phyloP scores from a whole-genome alignment of 306 rosid species.

The Nissolia schottii region DNA sequence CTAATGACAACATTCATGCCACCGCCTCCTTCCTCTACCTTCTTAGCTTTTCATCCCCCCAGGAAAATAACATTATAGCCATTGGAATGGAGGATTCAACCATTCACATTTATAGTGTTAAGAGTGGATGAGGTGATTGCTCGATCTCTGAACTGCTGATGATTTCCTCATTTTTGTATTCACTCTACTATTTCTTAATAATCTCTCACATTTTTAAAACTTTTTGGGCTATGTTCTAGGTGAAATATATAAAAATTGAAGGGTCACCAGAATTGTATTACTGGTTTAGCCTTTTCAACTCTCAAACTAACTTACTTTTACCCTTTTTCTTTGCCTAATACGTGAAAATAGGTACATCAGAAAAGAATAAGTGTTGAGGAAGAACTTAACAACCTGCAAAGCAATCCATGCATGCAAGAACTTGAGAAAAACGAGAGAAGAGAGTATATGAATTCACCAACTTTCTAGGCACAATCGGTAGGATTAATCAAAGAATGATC shows the following conservation, averaged over 20 bases:
- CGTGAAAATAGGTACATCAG: too few relatives aligned
- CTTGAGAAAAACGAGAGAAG: too few relatives aligned
- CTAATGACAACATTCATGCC: conserved; percentile 84
- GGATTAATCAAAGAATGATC: too few relatives aligned
- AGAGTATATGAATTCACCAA: too few relatives aligned
- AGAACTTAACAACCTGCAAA: too few relatives aligned
- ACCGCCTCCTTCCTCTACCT: conserved; percentile 79
- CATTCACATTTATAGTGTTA: conserved; percentile 71
- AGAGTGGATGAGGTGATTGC: conserved; percentile 73
- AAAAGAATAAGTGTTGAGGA: too few relatives aligned
- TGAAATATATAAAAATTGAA: conserved; percentile 72
- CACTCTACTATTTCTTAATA: conserved; percentile 3
- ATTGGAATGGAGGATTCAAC: conserved; percentile 92
- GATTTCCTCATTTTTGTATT: not conserved
- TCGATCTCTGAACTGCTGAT: not conserved
- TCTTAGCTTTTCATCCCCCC: conserved; percentile 80
- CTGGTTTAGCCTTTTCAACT: conserved; percentile 86
- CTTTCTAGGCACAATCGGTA: too few relatives aligned
- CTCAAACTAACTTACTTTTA: too few relatives aligned
- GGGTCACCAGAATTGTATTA: conserved; percentile 75
- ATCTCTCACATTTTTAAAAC: conserved; percentile 14
- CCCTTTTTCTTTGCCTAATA: too few relatives aligned
- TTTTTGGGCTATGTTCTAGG: conserved; percentile 47
- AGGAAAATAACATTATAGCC: conserved; percentile 88
- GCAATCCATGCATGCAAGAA: too few relatives aligned